Evolutionary conservation across 2,329 filamentous ascomycete genomes (phyloP), one percentile per base, ranked within the genome.

Genomic region (Exserohilum rostratum): DNA sequence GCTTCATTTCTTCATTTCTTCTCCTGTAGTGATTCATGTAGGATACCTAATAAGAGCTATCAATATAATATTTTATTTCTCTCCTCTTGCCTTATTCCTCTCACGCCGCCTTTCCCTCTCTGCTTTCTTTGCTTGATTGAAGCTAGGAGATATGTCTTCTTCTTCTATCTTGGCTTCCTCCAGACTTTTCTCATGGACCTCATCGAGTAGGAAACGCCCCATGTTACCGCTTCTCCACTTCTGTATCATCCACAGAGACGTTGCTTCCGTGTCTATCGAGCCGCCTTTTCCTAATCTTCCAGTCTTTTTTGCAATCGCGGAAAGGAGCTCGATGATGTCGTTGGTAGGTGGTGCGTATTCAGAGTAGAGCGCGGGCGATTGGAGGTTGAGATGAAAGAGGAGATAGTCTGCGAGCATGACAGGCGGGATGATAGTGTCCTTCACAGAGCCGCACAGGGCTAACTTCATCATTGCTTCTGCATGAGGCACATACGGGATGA

Each of bases 391-490:
- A 50, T 87, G 87, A 76, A 86, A 98, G 6, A 99, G 85, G 17
- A 98, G 82, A 74, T 96, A 99, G 72, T 99, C 95, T 30, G 90
- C 93, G 10, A 98, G 77, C 20, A 90, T 90, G 54, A 90, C 85
- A 13, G 88, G 83, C 1, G 88, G 83, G 48, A 99, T 87, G 33
- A 98, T 83, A 0, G 89, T 90, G 72, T 96, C 91, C 74, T 96
- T 96, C 50, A 99, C 91, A 73, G 89, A 90, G 17, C 93, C 91
- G 46, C 91, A 92, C 0, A 98, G 84, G 2, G 93, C 89, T n/a
- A 99, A 84, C 76, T 96, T 98, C 59, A 99, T 81, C 95, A 99
- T 99, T 40, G 87, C 86, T 72, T 95, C 89, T 13, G 90, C 84
- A 68, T 96, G 86, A 0, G 88, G 84, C 25, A 98, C 89, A 72